phyloP scores from a whole-genome alignment of 2,329 filamentous ascomycete genomes.

The Diaporthe sp. region DNA sequence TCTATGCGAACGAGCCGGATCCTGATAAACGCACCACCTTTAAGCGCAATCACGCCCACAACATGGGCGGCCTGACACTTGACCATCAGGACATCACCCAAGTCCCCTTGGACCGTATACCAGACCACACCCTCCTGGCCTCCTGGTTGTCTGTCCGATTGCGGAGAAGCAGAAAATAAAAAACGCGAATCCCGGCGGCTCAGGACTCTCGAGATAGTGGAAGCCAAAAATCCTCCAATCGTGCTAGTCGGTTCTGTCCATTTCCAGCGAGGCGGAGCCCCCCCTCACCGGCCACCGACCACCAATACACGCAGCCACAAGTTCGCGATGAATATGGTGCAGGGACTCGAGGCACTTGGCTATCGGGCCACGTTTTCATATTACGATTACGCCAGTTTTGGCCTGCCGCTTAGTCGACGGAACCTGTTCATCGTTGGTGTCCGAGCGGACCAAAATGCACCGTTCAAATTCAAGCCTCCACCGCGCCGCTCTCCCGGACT shows the following conservation, averaged over 20 bases:
- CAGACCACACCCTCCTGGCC: not conserved
- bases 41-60: not conserved
- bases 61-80: not conserved
- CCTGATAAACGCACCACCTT: not conserved
- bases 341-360: not conserved
- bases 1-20: not conserved
- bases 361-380: not conserved
- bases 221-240: not conserved
- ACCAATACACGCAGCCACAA: not conserved
- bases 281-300: not conserved
- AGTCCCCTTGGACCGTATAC: not conserved
- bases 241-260: not conserved
- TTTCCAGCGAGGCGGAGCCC: not conserved
- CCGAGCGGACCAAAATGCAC: not conserved
- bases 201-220: not conserved
- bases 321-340: not conserved
- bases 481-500: not conserved
- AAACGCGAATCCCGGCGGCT: not conserved
- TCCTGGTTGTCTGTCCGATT: not conserved
- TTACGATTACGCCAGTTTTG: not conserved
- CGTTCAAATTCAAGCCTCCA: not conserved
- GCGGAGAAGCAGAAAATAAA: not conserved
- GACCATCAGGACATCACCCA: not conserved
- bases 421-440: not conserved
- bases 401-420: not conserved